A percentile compares a stretch with the other conserved stretches of the same genome.
Evolutionary conservation across 495 filamentous ascomycete genomes (phyloP).

Genomic region (Wilcoxina mikolae): DNA sequence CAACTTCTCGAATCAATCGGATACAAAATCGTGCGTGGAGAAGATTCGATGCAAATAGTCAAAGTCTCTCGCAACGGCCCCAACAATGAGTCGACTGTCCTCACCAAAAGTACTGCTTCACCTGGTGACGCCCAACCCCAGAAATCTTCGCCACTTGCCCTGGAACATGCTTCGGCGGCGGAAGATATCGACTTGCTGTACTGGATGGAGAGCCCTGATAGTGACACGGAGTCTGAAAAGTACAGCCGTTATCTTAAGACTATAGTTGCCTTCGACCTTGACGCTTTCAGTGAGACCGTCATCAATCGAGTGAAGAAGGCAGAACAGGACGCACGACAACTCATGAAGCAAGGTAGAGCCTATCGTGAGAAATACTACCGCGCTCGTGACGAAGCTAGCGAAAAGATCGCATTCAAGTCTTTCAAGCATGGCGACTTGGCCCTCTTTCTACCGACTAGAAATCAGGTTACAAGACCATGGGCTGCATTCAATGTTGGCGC

Average conservation of each 20-base stretch:
- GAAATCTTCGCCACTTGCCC: conserved; percentile 3
- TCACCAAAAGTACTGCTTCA: conserved; percentile 32
- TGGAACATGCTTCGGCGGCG: conserved; percentile 28
- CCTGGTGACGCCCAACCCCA: conserved; percentile 31
- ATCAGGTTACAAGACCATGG: conserved; percentile 88
- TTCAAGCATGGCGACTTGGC: conserved; percentile 97
- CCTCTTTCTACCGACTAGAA: conserved; percentile 84
- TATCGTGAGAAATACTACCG: conserved; percentile 80
- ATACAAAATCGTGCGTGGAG: conserved; percentile 57
- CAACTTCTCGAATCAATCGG: conserved; percentile 73
- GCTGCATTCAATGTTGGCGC: conserved; percentile 95
- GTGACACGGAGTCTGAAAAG: conserved; percentile 49
- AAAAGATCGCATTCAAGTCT: conserved; percentile 89
- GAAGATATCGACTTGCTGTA: conserved; percentile 51
- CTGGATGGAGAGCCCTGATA: conserved; percentile 60
- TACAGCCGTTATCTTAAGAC: conserved; percentile 57
- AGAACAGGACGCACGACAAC: conserved; percentile 76
- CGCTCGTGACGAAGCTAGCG: conserved; percentile 74
- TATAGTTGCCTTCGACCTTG: conserved; percentile 62
- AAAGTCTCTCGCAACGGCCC: conserved; percentile 42
- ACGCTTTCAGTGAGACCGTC: conserved; percentile 65
- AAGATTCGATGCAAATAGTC: conserved; percentile 56
- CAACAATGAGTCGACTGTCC: conserved; percentile 48
- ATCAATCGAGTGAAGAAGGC: conserved; percentile 78
- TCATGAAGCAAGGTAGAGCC: conserved; percentile 68